Evolutionary conservation across 192 early-diverging fungal genomes (phyloP), one percentile per base, ranked within the genome.

Genomic region (Gryganskiella cystojenkinii): DNA sequence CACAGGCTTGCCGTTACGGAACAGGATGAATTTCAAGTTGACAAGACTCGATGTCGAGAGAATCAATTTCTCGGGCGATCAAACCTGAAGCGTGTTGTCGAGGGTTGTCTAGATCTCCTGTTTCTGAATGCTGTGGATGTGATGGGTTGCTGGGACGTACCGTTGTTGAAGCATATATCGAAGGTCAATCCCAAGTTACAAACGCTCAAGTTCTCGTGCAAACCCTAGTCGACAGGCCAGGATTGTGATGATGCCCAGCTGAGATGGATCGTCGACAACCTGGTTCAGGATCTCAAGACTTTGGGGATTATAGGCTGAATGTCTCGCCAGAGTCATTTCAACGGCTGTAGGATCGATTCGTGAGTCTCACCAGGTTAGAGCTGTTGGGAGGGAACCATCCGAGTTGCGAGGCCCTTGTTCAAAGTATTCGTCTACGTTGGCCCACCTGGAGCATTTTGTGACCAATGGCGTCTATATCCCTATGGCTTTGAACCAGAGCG

Each of bases 71-170:
- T 27, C 65, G 15, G 55, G 37, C 37, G 37, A 20, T 20, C n/a
- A 28, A 68, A 59, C 34, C 17, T 68, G 53, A 42, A 1, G 3
- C 56, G 66, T 11, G 14, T 68, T 1, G 4, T 68, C 34, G 66
- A 52, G 34, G 57, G 44, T 47, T 68, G 56, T 31, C 56, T 56
- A 3, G 8, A 14, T 28, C 34, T 67, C 3, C 40, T 49, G 45
- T 42, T 25, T 19, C 25, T 57, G 10, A 42, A 8, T 4, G 28
- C 24, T 3, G 7, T 57, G 7, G 55, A 67, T 8, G 43, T 49
- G 24, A 6, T 67, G 17, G 2, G 20, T 1, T 28, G n/a, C 40
- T 67, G 35, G 63, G n/a, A 5, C 37, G 24, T 24, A 11, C 13
- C 3, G 0, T 27, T 44, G 19, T 59, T 68, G 19, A 52, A 42